Evolutionary conservation across 2,329 filamentous ascomycete species (phyloP), one percentile per base, ranked within the genome.

Genomic region (Ophiocordyceps camponoti-leonardi): DNA sequence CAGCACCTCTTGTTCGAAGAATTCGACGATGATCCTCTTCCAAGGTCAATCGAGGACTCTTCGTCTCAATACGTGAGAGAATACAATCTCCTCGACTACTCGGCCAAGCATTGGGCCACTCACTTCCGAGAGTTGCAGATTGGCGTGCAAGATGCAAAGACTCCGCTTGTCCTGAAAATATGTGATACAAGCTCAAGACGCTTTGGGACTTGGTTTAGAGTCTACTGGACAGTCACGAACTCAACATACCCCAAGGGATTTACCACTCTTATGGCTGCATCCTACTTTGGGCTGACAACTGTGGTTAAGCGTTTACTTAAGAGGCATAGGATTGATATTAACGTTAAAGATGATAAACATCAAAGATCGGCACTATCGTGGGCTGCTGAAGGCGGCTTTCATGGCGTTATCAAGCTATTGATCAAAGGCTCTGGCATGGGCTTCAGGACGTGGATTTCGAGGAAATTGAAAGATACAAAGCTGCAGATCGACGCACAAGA

Each of bases 21-120:
- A 6, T 49, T 49, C 42, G 31, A 26, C 5, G 8, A 26, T 8
- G 4, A 4, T 26, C n/a, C n/a, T n/a, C n/a, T n/a, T n/a, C n/a
- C n/a, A n/a, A n/a, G n/a, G n/a, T 26, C 23, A 26, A 8, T 26
- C 4, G 23, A 26, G 23, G 23, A 26, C 8, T 8, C 4, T 5
- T 4, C 8, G 23, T 26, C 23, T 26, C n/a, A n/a, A n/a, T n/a
- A n/a, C n/a, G n/a, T n/a, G n/a, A n/a, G n/a, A n/a, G 23, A 26
- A 26, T 30, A 35, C 19, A 12, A 30, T 5, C 50, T 52, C n/a
- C 47, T 50, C 12, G 42, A 44, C 16, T 52, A 52, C 42, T 47
- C 50, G 16, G 46, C 49, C 2, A 43, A 33, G 7, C 30, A 48
- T 30, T 52, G 49, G 50, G 28, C 50, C 8, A 26, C 7, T 22